Evolutionary conservation across 805 yeast genomes (phyloP), one percentile per base, ranked within the genome.

Genomic region (Candida succiphila): DNA sequence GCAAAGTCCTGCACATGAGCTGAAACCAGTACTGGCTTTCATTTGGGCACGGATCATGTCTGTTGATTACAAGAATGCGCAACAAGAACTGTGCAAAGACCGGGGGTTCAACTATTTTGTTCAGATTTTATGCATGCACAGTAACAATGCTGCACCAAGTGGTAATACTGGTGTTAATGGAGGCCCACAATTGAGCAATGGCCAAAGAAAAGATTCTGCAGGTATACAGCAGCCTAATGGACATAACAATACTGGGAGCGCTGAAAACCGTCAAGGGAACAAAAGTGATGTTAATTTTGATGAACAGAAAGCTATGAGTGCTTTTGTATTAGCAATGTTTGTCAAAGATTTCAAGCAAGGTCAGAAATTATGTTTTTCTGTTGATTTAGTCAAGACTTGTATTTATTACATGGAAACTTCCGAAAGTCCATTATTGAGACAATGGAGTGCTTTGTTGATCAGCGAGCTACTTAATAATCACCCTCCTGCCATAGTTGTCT

Each of bases 41-140:
- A 92, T 92, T 35, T 92, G 98, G 98, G 95, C 97, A 1, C 68
- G 97, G 43, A 86, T 92, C 17, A 86, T 92, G 92, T 88, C 96
- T 3, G 94, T 92, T 17, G 97, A 89, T 56, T 80, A 82, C 52
- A 72, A 75, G 42, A 80, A 82, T 48, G 85, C 95, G 3, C 98
- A 92, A 54, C 87, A 80, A 41, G 98, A 92, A 49, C 67, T 92
- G 21, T 72, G 92, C 42, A 88, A 88, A 46, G 97, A 89, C 49
- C 81, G 80, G 48, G 95, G 96, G 0, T 88, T 77, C 55, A 75
- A 78, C 46, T 89, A 92, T 54, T 92, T 92, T 52, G 74, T 86
- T 29, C 75, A 78, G 38, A 85, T 89, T 49, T 60, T 92, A 29
- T 77, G 78, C 36, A 57, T 65, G 35, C 61, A 48, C 27, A 44